These are phyloP conservation scores for Hypoxylon crocopeplum DNA, from an alignment of 495 filamentous ascomycete genomes.

Conservation along the genomic window DNA sequence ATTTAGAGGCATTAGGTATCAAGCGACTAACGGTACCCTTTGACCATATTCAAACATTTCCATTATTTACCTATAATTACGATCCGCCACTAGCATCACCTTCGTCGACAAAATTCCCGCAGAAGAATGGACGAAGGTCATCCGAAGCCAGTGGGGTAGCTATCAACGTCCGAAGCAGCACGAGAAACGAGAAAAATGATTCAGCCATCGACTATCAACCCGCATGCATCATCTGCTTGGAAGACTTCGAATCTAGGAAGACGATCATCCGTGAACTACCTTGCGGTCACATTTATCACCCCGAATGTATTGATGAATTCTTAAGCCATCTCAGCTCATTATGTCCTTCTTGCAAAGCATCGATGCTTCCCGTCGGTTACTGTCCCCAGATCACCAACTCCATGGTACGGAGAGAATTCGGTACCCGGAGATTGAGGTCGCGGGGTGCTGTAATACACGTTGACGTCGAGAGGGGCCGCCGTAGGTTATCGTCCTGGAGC, in stretches of 20 bases:
- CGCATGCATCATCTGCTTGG: constrained; percentile 84
- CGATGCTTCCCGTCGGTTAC: constrained; percentile 69
- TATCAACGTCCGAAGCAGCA: constrained; percentile 3
- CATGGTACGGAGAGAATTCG: constrained; percentile 78
- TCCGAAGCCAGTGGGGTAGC: constrained; percentile 30
- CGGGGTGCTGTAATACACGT: constrained; percentile 22
- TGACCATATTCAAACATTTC: constrained; percentile 71
- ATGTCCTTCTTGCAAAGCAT: constrained; percentile 87
- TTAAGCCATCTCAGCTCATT: constrained; percentile 73
- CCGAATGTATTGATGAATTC: constrained; percentile 85
- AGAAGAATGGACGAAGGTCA: constrained; percentile 19
- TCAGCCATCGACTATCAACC: constrained; percentile 66
- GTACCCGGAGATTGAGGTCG: constrained; percentile 54
- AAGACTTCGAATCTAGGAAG: constrained; percentile 70
- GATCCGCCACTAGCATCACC: constrained; percentile 41
- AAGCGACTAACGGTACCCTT: constrained; percentile 74
- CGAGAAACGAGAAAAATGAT: constrained; percentile 22
- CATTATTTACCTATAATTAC: constrained; percentile 73
- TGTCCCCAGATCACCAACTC: constrained; percentile 79
- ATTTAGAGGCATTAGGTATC: constrained; percentile 81
- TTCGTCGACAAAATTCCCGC: constrained; percentile 19
- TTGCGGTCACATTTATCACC: constrained; percentile 91
- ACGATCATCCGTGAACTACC: constrained; percentile 82
- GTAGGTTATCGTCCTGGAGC: constrained; percentile 33
- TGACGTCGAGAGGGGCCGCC: constrained; percentile 30